phyloP scores from a whole-genome alignment of 2,329 filamentous ascomycete species.

The Sphaerulina populicola region DNA sequence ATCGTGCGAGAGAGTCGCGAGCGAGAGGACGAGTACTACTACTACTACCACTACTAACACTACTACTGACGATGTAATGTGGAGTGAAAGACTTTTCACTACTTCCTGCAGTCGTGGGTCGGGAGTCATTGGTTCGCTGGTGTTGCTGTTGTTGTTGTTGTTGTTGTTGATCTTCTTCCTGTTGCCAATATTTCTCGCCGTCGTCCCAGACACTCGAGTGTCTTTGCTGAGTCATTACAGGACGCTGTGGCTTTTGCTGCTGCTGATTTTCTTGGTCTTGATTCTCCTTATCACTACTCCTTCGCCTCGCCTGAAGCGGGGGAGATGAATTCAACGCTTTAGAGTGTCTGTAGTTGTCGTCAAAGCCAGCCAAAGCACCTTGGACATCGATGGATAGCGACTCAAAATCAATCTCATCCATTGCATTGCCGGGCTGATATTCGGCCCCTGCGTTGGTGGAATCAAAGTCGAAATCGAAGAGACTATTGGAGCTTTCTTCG shows the following conservation, averaged over 20 bases:
- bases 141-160: not conserved
- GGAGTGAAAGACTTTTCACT: not conserved
- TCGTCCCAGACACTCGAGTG: slow-evolving; percentile 34
- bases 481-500: slow-evolving; percentile 9
- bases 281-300: slow-evolving; percentile 6
- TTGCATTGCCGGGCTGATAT: slow-evolving; percentile 7
- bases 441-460: not conserved
- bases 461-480: slow-evolving; percentile 27
- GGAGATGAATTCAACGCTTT: not conserved
- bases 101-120: not conserved
- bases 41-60: too few species aligned
- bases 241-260: too few species aligned
- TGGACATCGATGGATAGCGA: slow-evolving; percentile 22
- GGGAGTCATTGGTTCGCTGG: not conserved
- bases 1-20: not conserved
- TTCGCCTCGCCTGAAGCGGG: not conserved
- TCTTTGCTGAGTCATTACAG: not conserved
- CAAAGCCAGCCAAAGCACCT: slow-evolving; percentile 24
- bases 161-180: not conserved
- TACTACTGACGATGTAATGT: not conserved
- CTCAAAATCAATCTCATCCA: slow-evolving; percentile 25
- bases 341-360: slow-evolving; percentile 11
- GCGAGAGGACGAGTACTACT: not conserved
- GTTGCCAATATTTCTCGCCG: slow-evolving; percentile 29
- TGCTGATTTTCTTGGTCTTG: not conserved